phyloP scores from a whole-genome alignment of 805 yeast genomes.

The Myxozyma neglecta region DNA sequence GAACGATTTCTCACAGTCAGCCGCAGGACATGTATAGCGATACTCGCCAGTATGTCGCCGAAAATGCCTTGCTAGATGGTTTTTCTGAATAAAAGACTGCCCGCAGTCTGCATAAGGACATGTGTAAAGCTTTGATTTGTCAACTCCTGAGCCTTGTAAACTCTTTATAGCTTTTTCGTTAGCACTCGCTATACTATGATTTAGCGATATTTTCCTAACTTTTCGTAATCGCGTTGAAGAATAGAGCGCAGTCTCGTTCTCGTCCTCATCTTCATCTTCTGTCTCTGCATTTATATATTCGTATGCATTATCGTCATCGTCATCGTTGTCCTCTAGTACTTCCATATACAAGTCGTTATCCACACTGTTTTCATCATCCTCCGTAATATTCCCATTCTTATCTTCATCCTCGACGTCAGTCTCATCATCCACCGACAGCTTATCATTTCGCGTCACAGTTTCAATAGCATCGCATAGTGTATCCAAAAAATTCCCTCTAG shows the following conservation, averaged over 20 bases:
- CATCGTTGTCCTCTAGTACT: background rate
- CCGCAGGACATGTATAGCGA: slow-evolving; percentile 62
- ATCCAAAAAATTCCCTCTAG: slow-evolving; percentile 1
- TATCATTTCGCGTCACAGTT: slow-evolving; percentile 2
- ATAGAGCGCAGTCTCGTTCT: background rate
- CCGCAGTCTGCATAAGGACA: slow-evolving; percentile 69
- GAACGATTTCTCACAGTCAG: slow-evolving; percentile 63
- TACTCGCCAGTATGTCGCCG: slow-evolving; percentile 75
- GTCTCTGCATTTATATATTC: background rate
- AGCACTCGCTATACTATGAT: background rate
- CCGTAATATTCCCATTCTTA: background rate
- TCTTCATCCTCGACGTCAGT: background rate
- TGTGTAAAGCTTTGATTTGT: slow-evolving; percentile 52
- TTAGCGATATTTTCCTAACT: background rate
- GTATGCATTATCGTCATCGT: background rate
- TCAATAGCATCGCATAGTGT: slow-evolving; percentile 9
- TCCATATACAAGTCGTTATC: background rate
- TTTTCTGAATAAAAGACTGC: slow-evolving; percentile 78
- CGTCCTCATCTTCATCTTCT: background rate
- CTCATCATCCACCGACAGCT: background rate
- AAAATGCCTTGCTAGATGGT: slow-evolving; percentile 76
- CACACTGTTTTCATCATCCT: background rate
- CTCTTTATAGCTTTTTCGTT: background rate
- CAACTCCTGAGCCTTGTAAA: background rate
- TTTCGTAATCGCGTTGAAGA: background rate